Percentiles rank a stretch among this genome's conserved stretches.
phyloP scores from a whole-genome alignment of 768 basidiomycete genomes.

The Hericium alpestre region DNA sequence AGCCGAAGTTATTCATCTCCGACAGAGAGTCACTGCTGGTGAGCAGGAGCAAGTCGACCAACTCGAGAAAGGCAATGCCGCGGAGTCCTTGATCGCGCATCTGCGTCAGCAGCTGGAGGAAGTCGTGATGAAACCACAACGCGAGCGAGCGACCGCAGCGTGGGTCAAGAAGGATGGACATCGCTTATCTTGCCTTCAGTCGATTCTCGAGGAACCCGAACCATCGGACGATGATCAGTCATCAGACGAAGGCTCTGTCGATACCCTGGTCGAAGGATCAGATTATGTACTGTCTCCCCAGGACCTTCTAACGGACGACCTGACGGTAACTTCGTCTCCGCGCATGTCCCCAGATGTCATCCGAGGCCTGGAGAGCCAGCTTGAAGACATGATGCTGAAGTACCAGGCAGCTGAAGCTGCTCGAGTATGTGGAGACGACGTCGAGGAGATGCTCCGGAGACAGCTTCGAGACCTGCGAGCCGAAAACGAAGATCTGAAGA shows the following conservation, averaged over 20 bases:
- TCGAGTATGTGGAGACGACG: slow-evolving; percentile 10
- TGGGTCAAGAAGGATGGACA: not conserved
- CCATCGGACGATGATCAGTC: slow-evolving; percentile 3
- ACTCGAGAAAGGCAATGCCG: slow-evolving; percentile 3
- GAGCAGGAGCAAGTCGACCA: slow-evolving; percentile 7
- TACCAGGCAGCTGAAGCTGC: slow-evolving; percentile 13
- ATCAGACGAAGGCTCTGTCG: slow-evolving; percentile 10
- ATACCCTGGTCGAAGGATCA: slow-evolving; percentile 9
- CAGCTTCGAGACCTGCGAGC: not conserved
- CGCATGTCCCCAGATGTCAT: not conserved
- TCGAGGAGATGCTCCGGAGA: slow-evolving; percentile 8
- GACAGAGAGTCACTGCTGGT: slow-evolving; percentile 1
- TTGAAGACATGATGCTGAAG: slow-evolving; percentile 10
- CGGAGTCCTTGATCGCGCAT: slow-evolving; percentile 1
- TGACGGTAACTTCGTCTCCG: not conserved
- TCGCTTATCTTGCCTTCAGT: not conserved
- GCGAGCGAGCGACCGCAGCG: not conserved
- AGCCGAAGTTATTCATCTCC: slow-evolving; percentile 2
- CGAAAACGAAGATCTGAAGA: not conserved
- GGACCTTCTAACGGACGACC: not conserved
- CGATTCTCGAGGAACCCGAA: not conserved
- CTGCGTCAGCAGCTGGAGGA: slow-evolving; percentile 7
- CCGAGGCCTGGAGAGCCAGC: not conserved
- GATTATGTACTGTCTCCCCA: not conserved
- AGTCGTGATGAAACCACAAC: not conserved